phyloP scores from a whole-genome alignment of 202 grass and related monocot genomes.

The Panicum virgatum region DNA sequence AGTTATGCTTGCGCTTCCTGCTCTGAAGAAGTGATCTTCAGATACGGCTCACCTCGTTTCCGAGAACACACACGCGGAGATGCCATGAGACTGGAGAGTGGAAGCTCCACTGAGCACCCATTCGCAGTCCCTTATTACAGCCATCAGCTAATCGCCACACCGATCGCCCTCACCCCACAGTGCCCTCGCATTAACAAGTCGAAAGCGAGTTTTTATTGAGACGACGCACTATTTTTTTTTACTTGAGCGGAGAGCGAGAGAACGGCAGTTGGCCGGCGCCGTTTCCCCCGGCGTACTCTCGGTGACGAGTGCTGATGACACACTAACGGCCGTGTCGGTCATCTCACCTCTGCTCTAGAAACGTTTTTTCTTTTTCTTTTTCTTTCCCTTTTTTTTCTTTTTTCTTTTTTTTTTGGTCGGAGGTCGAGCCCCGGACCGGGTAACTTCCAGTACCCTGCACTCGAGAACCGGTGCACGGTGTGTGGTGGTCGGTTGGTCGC shows the following conservation, averaged over 20 bases:
- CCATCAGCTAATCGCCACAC: background rate
- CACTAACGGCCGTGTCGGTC: background rate
- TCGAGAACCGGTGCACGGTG: too few species aligned
- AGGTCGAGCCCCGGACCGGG: background rate
- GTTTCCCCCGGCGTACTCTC: background rate
- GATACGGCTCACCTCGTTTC: background rate
- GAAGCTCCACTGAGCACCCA: background rate
- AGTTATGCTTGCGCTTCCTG: background rate
- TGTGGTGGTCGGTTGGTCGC: background rate
- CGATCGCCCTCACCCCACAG: background rate
- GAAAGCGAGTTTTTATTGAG: background rate
- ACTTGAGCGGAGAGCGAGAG: background rate
- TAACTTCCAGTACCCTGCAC: too few species aligned
- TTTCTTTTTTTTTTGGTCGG: background rate
- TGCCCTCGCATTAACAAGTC: background rate
- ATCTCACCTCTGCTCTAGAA: background rate
- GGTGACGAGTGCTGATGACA: background rate
- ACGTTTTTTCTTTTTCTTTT: background rate
- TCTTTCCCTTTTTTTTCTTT: background rate
- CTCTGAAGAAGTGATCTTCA: background rate
- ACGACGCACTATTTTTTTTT: background rate
- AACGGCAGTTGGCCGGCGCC: background rate
- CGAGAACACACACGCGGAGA: slow-evolving; percentile 9
- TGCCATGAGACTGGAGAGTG: background rate
- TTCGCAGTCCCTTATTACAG: background rate